Evolutionary conservation across 495 filamentous ascomycete genomes (phyloP).

Genomic region (Thozetella sp.): DNA sequence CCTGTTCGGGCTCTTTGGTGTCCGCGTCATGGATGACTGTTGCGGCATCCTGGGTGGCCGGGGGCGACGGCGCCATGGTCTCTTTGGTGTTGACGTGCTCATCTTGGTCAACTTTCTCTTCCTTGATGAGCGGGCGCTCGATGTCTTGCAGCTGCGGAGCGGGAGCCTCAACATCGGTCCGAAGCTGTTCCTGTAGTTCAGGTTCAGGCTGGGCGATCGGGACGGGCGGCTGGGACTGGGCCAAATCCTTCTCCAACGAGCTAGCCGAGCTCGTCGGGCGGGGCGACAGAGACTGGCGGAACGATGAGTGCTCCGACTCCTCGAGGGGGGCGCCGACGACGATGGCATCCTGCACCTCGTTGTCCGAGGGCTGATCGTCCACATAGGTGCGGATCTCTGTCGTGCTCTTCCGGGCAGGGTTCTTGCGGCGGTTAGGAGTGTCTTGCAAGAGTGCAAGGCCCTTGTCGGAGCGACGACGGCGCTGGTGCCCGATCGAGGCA

Average conservation of each 20-base stretch:
- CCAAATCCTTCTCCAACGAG: slow-evolving; percentile 4
- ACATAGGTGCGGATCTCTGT: slow-evolving; percentile 23
- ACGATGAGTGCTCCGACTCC: slow-evolving; percentile 21
- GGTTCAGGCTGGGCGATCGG: slow-evolving; percentile 5
- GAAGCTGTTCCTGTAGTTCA: background rate
- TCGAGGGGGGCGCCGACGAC: slow-evolving; percentile 40
- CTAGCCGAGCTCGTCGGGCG: slow-evolving; percentile 7
- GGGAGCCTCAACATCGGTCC: background rate
- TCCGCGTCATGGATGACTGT: background rate
- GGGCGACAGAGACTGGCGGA: slow-evolving; percentile 16
- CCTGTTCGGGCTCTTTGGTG: background rate
- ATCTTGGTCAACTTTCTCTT: slow-evolving; percentile 1
- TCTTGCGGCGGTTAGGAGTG: slow-evolving; percentile 30
- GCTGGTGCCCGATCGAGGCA: slow-evolving; percentile 11
- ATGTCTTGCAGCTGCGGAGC: background rate
- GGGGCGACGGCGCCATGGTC: background rate
- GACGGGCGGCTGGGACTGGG: slow-evolving; percentile 1
- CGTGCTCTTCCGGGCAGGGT: slow-evolving; percentile 28
- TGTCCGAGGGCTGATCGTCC: slow-evolving; percentile 36
- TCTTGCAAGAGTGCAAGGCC: slow-evolving; percentile 28
- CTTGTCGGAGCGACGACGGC: slow-evolving; percentile 22
- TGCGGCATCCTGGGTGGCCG: background rate
- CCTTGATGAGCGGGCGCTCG: slow-evolving; percentile 2
- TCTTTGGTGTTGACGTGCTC: background rate
- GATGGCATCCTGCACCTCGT: slow-evolving; percentile 50